phyloP scores from a whole-genome alignment of 768 basidiomycete species.

The Boletus edulis region DNA sequence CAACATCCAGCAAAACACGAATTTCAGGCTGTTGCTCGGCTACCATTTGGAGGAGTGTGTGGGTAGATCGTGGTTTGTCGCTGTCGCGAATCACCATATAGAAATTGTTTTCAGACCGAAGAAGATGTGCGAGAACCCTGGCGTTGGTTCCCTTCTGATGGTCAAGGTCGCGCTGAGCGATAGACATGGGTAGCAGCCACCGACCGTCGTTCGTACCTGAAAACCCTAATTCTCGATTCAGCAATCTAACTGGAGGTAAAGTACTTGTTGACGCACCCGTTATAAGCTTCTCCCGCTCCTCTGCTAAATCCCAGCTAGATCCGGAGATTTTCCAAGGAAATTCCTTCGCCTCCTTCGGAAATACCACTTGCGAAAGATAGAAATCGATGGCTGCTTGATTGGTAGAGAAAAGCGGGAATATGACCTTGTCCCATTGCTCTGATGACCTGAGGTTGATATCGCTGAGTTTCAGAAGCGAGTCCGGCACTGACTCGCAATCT shows the following conservation, averaged over 20 bases:
- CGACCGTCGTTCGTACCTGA: conserved; percentile 38
- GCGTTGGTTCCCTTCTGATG: conserved; percentile 42
- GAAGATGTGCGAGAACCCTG: conserved; percentile 24
- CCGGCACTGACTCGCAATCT: background rate
- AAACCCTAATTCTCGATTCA: conserved; percentile 25
- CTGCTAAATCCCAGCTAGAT: conserved; percentile 36
- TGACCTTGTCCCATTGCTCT: conserved; percentile 1
- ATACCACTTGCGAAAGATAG: conserved; percentile 31
- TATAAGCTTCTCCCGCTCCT: conserved; percentile 6
- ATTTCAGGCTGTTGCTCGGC: conserved; percentile 33
- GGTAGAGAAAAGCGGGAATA: background rate
- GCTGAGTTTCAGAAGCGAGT: background rate
- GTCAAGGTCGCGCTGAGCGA: conserved; percentile 26
- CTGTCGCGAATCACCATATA: conserved; percentile 1
- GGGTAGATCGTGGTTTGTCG: background rate
- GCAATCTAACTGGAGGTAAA: background rate
- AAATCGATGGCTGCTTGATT: conserved; percentile 5
- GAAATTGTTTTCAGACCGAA: conserved; percentile 17
- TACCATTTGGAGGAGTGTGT: conserved; percentile 25
- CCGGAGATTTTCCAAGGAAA: conserved; percentile 29
- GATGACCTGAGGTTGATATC: conserved; percentile 3
- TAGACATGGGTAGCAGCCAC: conserved; percentile 35
- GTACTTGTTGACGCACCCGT: conserved; percentile 1
- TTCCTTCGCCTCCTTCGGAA: conserved; percentile 32
- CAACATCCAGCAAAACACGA: conserved; percentile 50